Conservation (phyloP, 805 yeast genomes). For the Limtongozyma cylindracea region DNA sequence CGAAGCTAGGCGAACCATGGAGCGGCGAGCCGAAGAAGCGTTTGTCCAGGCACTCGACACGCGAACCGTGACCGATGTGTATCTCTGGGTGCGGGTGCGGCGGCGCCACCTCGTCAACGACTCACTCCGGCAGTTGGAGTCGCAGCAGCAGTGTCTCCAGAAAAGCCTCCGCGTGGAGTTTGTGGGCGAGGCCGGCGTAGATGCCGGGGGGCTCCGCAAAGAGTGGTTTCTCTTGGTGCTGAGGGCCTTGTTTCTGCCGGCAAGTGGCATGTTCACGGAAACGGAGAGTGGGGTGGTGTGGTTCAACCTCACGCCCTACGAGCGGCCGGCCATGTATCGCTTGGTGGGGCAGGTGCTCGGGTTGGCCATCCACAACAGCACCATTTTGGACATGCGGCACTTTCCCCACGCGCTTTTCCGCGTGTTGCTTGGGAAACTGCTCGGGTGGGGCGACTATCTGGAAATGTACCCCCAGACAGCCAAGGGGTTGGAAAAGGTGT, state of each 20-base stretch:
- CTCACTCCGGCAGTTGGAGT: constrained; percentile 37
- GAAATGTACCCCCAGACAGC: constrained; percentile 48
- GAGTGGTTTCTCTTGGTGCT: constrained; percentile 79
- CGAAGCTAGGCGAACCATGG: constrained; percentile 66
- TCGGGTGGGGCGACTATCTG: constrained; percentile 35
- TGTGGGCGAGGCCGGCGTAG: constrained; percentile 75
- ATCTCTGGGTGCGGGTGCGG: constrained; percentile 42
- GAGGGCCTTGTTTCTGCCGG: constrained; percentile 41
- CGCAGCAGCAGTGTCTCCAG: constrained; percentile 31
- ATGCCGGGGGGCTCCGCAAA: constrained; percentile 83
- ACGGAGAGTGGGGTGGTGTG: constrained; percentile 49
- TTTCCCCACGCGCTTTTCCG: constrained; percentile 64
- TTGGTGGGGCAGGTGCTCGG: constrained; percentile 75
- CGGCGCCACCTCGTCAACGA: constrained; percentile 46
- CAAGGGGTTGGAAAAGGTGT: constrained; percentile 8
- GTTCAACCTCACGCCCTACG: constrained; percentile 31
- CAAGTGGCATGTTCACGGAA: constrained; percentile 37
- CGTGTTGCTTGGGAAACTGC: constrained; percentile 29
- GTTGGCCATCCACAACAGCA: constrained; percentile 75
- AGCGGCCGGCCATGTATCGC: constrained; percentile 29
- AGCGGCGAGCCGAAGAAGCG: constrained; percentile 71
- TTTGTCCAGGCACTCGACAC: constrained; percentile 50
- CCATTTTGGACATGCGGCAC: constrained; percentile 55
- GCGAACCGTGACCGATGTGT: constrained; percentile 34
- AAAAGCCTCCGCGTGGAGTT: constrained; percentile 64